These are phyloP conservation scores for Vararia minispora DNA, from an alignment of 768 basidiomycete genomes.

Conservation along the genomic window DNA sequence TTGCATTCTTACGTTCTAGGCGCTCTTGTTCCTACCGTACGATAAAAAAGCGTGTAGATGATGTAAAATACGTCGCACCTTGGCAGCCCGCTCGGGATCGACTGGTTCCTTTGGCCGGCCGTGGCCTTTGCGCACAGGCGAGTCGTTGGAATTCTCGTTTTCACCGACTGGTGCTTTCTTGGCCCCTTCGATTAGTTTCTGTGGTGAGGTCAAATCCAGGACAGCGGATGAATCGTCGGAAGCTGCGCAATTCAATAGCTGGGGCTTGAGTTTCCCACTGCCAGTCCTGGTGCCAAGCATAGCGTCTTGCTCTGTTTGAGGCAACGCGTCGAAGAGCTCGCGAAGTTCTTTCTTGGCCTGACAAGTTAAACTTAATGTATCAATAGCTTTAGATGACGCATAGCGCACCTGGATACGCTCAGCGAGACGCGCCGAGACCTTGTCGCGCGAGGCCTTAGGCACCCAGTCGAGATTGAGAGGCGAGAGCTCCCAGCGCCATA, in stretches of 20 bases:
- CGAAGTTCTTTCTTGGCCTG: slow-evolving; percentile 53
- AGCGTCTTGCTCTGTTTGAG: slow-evolving; percentile 42
- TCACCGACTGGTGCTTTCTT: slow-evolving; percentile 24
- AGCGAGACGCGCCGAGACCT: slow-evolving; percentile 42
- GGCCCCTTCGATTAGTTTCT: slow-evolving; percentile 4
- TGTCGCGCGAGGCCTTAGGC: slow-evolving; percentile 54
- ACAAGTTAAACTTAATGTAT: neutral
- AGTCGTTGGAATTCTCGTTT: slow-evolving; percentile 22
- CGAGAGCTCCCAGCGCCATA: slow-evolving; percentile 86
- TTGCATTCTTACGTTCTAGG: slow-evolving; percentile 56
- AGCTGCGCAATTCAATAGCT: slow-evolving; percentile 3
- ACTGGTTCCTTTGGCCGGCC: slow-evolving; percentile 37
- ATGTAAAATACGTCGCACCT: slow-evolving; percentile 26
- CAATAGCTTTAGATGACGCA: neutral
- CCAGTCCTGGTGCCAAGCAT: slow-evolving; percentile 35
- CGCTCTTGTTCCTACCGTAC: slow-evolving; percentile 53
- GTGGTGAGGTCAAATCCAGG: neutral
- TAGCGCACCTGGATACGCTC: slow-evolving; percentile 55
- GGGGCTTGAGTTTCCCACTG: slow-evolving; percentile 17
- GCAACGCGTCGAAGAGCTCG: slow-evolving; percentile 41
- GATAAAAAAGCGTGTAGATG: neutral
- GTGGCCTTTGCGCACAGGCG: slow-evolving; percentile 16
- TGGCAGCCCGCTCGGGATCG: slow-evolving; percentile 49
- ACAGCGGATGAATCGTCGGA: slow-evolving; percentile 6
- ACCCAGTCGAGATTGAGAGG: slow-evolving; percentile 47